Base-by-base conservation (phyloP, 2,329 filamentous ascomycete genomes). In the Emmonsiellopsis sp. region DNA sequence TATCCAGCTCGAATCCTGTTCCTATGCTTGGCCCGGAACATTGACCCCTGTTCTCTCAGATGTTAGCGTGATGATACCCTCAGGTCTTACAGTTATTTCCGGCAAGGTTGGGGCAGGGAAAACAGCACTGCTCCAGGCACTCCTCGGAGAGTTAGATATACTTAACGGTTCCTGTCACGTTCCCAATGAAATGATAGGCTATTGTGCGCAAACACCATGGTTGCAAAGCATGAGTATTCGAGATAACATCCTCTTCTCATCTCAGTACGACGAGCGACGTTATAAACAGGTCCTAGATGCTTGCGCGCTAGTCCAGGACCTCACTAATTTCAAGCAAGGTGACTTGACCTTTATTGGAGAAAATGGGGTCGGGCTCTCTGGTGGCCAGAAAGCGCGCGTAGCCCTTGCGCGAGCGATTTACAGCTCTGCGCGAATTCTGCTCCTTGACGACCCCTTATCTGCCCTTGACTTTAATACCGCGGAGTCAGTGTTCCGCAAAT, bases 11-110 rank as follows among this genome's bases (percentile, higher is more conserved):
- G 72, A 77, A 2, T 70, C 81, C 31, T 87, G 87, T 4, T 84
- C 83, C 0, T 94, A 94, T 64, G 80, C 85, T 0, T 95, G 90
- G 85, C 89, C 90, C 0, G 87, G 87, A 0, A 80, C 80, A 0
- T 65, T 76, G 2, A 74, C 76, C 7, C 73, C 78, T 3, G 78
- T 85, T 0, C 72, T 86, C 0, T 68, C 70, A 16, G 67, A 82
- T 47, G 67, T 85, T 13, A 76, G 71, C 37, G 54, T 85, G 2
- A 73, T 72, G 0, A 82, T 85, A 32, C 73, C 78, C 0, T 62
- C 63, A 13, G 83, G 83, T 0, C 35, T 38, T n/a, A 47, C 44
- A 2, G 26, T 47, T 34, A 15, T 47, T 34, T 8, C 10, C 58
- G 83, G 83, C n/a, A 79, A 83, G 59, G 82, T 85, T 1, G 83